phyloP scores from a whole-genome alignment of 768 basidiomycete genomes.

The Boletus fagicola region DNA sequence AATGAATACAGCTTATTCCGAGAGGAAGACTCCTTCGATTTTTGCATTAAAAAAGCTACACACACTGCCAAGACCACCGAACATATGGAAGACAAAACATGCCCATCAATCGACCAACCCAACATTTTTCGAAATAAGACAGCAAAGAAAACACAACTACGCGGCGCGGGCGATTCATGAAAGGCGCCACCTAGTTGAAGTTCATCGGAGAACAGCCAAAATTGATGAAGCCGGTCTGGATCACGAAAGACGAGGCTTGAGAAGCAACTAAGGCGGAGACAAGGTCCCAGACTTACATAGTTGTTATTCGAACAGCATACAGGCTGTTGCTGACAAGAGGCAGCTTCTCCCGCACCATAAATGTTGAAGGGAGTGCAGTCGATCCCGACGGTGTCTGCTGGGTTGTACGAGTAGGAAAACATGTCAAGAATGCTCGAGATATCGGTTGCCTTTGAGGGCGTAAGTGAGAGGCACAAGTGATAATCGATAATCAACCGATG shows the following conservation, averaged over 20 bases:
- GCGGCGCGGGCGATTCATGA: neutral
- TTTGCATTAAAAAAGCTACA: conserved; percentile 2
- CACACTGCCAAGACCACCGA: neutral
- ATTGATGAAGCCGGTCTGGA: conserved; percentile 19
- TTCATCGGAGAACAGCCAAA: conserved; percentile 27
- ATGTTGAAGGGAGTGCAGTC: conserved; percentile 23
- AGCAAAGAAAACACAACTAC: neutral
- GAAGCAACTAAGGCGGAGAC: neutral
- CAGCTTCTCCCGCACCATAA: conserved; percentile 18
- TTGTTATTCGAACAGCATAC: conserved; percentile 23
- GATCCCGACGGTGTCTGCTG: conserved; percentile 25
- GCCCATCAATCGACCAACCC: neutral
- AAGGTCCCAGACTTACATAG: conserved; percentile 17
- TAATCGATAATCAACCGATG: neutral
- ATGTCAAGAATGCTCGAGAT: conserved; percentile 2
- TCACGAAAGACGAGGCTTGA: neutral
- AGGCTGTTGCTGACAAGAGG: conserved; percentile 26
- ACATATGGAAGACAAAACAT: neutral
- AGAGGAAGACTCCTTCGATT: neutral
- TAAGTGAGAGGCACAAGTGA: neutral
- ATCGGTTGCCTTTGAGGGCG: conserved; percentile 10
- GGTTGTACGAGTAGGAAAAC: conserved; percentile 13
- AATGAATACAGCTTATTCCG: neutral
- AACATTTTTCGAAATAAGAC: conserved; percentile 4
- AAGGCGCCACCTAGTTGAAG: conserved; percentile 18